A percentile compares a stretch with the other conserved stretches of the same genome.
phyloP scores from a whole-genome alignment of 768 basidiomycete genomes.

The Hebeloma cylindrosporum region DNA sequence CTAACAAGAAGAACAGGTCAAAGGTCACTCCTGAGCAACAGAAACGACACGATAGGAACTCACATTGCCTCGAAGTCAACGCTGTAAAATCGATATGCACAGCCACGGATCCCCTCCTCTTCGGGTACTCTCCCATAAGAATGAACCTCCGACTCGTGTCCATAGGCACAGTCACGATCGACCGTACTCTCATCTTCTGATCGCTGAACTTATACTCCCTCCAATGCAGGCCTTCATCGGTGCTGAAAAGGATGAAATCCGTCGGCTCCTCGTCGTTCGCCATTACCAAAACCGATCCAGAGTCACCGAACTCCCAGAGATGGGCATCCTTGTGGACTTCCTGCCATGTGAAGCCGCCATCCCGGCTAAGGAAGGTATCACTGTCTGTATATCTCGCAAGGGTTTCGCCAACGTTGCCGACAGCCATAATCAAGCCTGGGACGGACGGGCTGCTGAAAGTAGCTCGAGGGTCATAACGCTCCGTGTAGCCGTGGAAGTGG shows the following conservation, averaged over 20 bases:
- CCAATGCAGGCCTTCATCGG: constrained; percentile 88
- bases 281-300: constrained; percentile 89
- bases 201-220: constrained; percentile 80
- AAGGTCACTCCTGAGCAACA: background rate
- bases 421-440: constrained; percentile 91
- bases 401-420: constrained; percentile 90
- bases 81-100: constrained; percentile 89
- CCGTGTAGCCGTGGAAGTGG: constrained; percentile 95
- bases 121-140: constrained; percentile 65
- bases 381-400: constrained; percentile 81
- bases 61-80: constrained; percentile 75
- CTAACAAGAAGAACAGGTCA: constrained; percentile 37
- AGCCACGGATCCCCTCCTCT: constrained; percentile 52
- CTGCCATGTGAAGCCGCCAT: constrained; percentile 97
- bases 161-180: constrained; percentile 83
- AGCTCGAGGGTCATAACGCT: constrained; percentile 83
- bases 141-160: constrained; percentile 94
- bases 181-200: constrained; percentile 68
- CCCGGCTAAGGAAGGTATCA: constrained; percentile 95
- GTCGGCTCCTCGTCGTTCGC: constrained; percentile 95
- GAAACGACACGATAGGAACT: constrained; percentile 26
- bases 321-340: constrained; percentile 98
- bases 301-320: constrained; percentile 98
- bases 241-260: constrained; percentile 85
- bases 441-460: constrained; percentile 93